Base-by-base conservation (phyloP, 2,329 filamentous ascomycete species). In the Myriangium duriaei region DNA sequence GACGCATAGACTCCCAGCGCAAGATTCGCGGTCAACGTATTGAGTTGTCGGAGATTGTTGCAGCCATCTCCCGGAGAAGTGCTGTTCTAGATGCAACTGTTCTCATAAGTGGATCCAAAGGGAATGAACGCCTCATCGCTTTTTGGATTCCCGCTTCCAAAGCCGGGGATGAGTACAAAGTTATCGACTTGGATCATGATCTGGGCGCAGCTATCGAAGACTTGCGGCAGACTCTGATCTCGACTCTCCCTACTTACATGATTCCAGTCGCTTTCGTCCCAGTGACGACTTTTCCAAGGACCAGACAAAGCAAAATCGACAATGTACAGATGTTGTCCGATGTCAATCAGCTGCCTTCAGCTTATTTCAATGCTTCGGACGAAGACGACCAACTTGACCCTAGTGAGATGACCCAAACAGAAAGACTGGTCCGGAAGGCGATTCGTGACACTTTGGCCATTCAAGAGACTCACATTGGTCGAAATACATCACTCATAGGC, bases 21-120 rank as follows among this genome's bases (percentile, higher is more conserved):
- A 93, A 92, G 54, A 67, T 93, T 7, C 72, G 83, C 31, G 85
- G 86, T 0, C 81, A 88, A 47, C 67, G 81, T 31, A 76, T 93
- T 28, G 84, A 93, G 52, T 69, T 87, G 9, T 72, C 73, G 1
- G 85, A 92, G 52, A 79, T 93, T 39, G 80, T 76, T 41, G 70
- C 69, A 11, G 61, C 69, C 11, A 57, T 87, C 10, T 62, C 79
- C 1, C 61, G 65, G 10, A 67, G 65, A 6, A 49, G 51, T 0
- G 46, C 62, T 11, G 71, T 80, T 0, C 53, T 60, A n/a, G 72
- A 83, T 40, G 82, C 78, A 34, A 63, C 72, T 2, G 80, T 76
- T 0, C 52, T 87, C 5, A 58, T 85, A 5, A 51, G 79, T 18
- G 60, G 61, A 5, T 46, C 56, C 4, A 50, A 53, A 0, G 52